Evolutionary conservation across 148 eudicot species (phyloP), one percentile per base, ranked within the genome.

Genomic region (Gaultheria prostrata): DNA sequence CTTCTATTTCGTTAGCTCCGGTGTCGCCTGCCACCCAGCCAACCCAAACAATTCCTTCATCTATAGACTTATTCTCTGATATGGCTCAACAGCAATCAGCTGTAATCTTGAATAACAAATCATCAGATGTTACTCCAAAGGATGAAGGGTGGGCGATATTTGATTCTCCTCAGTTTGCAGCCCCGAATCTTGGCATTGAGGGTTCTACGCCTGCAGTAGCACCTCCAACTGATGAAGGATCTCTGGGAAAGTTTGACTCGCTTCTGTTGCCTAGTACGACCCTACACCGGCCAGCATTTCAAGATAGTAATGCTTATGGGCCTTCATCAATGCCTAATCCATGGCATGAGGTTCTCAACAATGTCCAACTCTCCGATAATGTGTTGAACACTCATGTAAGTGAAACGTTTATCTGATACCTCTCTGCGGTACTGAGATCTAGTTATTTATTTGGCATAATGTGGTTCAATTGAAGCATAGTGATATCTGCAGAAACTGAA

Each of bases 141-240:
- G 83, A 90, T 87, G 97, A 83, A 67, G 98, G 95, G 63, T 96
- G 98, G 98, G 98, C 98, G 63, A 92, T 94, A 71, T 94, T 94
- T 93, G 98, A 92, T 89, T 39, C 82, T 65, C 91, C 93, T 56
- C 92, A 85, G 81, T 88, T 80, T 43, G 46, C 59, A 45, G 59
- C 83, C 39, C 76, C 91, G 61, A 53, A 76, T 83, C 77, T 61
- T 26, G 82, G 79, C 17, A 72, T 85, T 80, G 86, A 86, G 7
- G 78, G 74, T 81, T 69, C 88, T 85, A 72, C 35, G 77, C 76
- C 85, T 50, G 82, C 85, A 28, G 61, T 70, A 73, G 86, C 59
- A n/a, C 86, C 86, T 67, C 80, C 88, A 69, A 81, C 83, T 10
- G 80, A 49, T 80, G 89, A 76, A 59, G 83, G 49, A 85, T 85